A percentile compares a stretch with the other conserved stretches of the same genome.
These are phyloP conservation scores for Cadophora gregata DNA, from an alignment of 2,329 filamentous ascomycete species.

Conservation along the genomic window DNA sequence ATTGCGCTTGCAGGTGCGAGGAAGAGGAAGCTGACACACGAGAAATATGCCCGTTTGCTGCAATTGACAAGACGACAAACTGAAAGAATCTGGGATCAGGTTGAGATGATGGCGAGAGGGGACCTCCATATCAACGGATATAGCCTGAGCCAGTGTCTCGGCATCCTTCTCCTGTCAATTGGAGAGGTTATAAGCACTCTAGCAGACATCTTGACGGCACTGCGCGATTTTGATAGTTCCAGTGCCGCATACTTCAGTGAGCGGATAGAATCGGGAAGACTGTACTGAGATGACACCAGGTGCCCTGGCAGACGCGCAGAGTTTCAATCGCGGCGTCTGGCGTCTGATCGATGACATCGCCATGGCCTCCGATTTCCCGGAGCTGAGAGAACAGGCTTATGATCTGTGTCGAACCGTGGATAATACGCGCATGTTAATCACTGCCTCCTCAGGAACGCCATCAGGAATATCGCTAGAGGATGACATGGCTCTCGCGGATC, in stretches of 20 bases:
- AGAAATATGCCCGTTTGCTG: background rate
- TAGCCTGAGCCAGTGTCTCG: background rate
- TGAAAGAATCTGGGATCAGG: background rate
- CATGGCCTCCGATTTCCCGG: background rate
- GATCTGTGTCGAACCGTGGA: background rate
- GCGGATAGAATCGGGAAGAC: background rate
- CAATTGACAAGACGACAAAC: background rate
- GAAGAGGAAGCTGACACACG: background rate
- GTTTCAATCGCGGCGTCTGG: conserved; percentile 2
- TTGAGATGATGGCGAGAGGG: conserved; percentile 2
- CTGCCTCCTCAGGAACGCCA: background rate
- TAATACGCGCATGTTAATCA: background rate
- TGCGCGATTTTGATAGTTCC: background rate
- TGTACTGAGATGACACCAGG: background rate
- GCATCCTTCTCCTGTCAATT: background rate
- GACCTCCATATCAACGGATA: too few species aligned
- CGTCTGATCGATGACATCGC: background rate
- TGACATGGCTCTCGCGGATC: background rate
- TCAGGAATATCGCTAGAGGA: background rate
- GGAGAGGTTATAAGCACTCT: background rate
- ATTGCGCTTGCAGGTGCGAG: background rate
- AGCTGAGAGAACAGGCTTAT: background rate
- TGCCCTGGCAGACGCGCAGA: background rate
- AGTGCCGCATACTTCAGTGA: background rate
- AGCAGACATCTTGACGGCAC: background rate